These are phyloP conservation scores for Pulveroboletus sp. DNA, from an alignment of 768 basidiomycete species.

Conservation along the genomic window DNA sequence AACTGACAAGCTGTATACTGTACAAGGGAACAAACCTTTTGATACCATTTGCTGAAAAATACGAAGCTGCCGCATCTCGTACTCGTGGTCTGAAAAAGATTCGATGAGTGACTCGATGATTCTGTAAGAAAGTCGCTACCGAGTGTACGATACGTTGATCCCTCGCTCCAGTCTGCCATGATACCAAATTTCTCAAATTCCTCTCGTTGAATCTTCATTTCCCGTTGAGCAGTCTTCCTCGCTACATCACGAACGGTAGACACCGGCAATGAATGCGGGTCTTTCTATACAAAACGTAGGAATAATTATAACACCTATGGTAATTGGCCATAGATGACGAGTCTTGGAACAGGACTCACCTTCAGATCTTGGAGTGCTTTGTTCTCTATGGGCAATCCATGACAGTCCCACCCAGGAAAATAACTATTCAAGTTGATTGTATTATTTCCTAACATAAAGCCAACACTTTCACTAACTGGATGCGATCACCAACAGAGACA, in stretches of 20 bases:
- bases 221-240: constrained; percentile 61
- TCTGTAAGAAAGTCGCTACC: constrained; percentile 41
- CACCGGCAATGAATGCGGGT: constrained; percentile 52
- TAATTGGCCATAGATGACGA: neutral
- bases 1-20: neutral
- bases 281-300: constrained; percentile 38
- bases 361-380: constrained; percentile 79
- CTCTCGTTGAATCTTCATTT: constrained; percentile 68
- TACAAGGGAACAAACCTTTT: constrained; percentile 46
- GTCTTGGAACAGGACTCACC: constrained; percentile 37
- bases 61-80: constrained; percentile 82
- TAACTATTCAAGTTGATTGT: constrained; percentile 50
- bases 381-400: constrained; percentile 95
- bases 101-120: neutral
- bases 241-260: constrained; percentile 66
- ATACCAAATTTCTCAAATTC: constrained; percentile 82
- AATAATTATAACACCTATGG: neutral
- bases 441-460: neutral
- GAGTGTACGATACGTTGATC: constrained; percentile 78
- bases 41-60: constrained; percentile 88
- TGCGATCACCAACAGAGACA: constrained; percentile 66
- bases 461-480: constrained; percentile 58
- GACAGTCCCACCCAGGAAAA: constrained; percentile 96
- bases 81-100: constrained; percentile 60
- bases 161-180: constrained; percentile 84